These are phyloP conservation scores for Diaporthe amygdali DNA, from an alignment of 2,329 filamentous ascomycete species.

Conservation along the genomic window DNA sequence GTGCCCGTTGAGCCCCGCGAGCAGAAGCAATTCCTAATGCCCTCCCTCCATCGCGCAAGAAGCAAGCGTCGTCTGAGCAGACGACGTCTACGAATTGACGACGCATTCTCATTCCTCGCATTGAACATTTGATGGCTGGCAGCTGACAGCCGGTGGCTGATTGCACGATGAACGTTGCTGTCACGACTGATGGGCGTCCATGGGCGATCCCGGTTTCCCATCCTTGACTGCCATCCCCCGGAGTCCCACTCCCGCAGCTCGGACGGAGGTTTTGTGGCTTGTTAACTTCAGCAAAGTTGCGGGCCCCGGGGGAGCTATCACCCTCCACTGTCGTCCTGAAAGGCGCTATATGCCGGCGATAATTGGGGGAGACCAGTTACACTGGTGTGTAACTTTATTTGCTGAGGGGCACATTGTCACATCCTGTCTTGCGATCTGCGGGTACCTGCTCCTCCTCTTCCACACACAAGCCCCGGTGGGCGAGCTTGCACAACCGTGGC, in stretches of 20 bases:
- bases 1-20: not conserved
- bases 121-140: too few relatives aligned
- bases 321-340: not conserved
- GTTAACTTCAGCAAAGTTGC: slow-evolving; percentile 10
- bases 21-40: not conserved
- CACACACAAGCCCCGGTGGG: not conserved
- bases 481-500: slow-evolving; percentile 5
- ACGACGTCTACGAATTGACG: not conserved
- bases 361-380: not conserved
- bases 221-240: not conserved
- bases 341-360: not conserved
- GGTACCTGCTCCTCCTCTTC: slow-evolving; percentile 12
- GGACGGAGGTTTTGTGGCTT: slow-evolving; percentile 1
- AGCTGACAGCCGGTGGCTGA: not conserved
- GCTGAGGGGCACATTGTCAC: slow-evolving; percentile 12
- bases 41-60: not conserved
- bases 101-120: not conserved
- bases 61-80: not conserved
- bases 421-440: slow-evolving; percentile 16
- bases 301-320: not conserved
- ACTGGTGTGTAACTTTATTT: slow-evolving; percentile 8
- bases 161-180: not conserved
- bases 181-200: not conserved
- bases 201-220: not conserved
- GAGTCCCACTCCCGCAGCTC: not conserved